These are phyloP conservation scores for Jamesozyma lodderae DNA, from an alignment of 805 yeast species.

Conservation along the genomic window DNA sequence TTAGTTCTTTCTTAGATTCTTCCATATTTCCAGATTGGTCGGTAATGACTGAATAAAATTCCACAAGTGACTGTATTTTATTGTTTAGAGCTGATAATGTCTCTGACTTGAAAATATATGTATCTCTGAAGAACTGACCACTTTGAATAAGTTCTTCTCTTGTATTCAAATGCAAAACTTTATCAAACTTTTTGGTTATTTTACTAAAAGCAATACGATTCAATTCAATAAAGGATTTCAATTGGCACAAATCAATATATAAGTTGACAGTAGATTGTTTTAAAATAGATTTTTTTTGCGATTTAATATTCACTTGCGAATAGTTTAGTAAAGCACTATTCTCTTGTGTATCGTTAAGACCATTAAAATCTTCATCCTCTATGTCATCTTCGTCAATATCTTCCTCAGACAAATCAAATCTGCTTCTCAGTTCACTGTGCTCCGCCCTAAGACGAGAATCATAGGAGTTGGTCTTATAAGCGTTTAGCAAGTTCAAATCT, in stretches of 20 bases:
- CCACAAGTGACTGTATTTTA: constrained; percentile 45
- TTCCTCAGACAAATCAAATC: constrained; percentile 2
- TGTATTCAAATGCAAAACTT: constrained; percentile 51
- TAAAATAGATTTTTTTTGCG: constrained; percentile 51
- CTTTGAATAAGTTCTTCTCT: constrained; percentile 40
- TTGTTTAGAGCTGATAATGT: constrained; percentile 43
- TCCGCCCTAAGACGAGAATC: background rate
- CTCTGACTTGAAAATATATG: constrained; percentile 46
- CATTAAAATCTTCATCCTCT: constrained; percentile 29
- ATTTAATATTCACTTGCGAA: constrained; percentile 40
- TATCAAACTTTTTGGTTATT: constrained; percentile 85
- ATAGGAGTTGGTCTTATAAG: constrained; percentile 1
- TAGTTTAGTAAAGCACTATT: constrained; percentile 45
- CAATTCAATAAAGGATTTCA: constrained; percentile 74
- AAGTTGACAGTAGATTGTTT: constrained; percentile 54
- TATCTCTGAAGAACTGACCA: constrained; percentile 36
- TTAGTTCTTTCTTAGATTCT: constrained; percentile 44
- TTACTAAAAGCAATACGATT: constrained; percentile 82
- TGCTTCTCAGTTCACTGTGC: constrained; percentile 1
- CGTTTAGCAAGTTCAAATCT: background rate
- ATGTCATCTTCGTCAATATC: constrained; percentile 26
- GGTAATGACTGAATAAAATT: constrained; percentile 45
- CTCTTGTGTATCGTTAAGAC: constrained; percentile 31
- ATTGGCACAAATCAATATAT: constrained; percentile 70
- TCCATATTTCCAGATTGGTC: constrained; percentile 31